Evolutionary conservation across 495 filamentous ascomycete genomes (phyloP).

Genomic region (Usnea hakonensis): DNA sequence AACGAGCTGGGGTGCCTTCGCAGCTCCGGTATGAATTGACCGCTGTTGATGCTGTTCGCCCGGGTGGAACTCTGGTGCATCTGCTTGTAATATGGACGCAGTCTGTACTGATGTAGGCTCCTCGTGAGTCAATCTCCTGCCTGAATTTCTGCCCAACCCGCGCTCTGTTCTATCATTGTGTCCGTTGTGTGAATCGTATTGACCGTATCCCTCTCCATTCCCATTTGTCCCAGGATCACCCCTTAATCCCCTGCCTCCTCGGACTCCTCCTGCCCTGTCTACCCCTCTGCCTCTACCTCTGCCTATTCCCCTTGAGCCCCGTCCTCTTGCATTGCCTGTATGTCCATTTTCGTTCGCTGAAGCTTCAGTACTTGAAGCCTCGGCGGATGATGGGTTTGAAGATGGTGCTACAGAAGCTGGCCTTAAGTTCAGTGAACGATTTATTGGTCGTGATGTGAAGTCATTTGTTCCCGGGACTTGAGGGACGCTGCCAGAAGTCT

Average conservation of each 20-base stretch:
- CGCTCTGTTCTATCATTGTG: neutral
- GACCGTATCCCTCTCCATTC: neutral
- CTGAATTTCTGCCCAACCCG: constrained; percentile 16
- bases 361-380: constrained; percentile 17
- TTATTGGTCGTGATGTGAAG: neutral
- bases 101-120: neutral
- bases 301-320: constrained; percentile 1
- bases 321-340: constrained; percentile 6
- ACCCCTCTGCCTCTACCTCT: constrained; percentile 10
- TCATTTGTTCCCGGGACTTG: neutral
- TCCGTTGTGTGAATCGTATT: neutral
- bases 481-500: neutral
- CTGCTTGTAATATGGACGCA: constrained; percentile 24
- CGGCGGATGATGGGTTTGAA: constrained; percentile 11
- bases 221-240: neutral
- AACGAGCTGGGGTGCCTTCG: neutral
- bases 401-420: constrained; percentile 20
- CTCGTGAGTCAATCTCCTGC: constrained; percentile 14
- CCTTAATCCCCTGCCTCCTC: neutral
- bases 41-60: constrained; percentile 35
- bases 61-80: constrained; percentile 57
- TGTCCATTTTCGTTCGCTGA: constrained; percentile 13
- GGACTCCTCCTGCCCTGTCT: constrained; percentile 4
- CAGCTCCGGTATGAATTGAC: neutral
- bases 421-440: constrained; percentile 9